Conservation (phyloP, 768 basidiomycete genomes). For the Collybia nuda region DNA sequence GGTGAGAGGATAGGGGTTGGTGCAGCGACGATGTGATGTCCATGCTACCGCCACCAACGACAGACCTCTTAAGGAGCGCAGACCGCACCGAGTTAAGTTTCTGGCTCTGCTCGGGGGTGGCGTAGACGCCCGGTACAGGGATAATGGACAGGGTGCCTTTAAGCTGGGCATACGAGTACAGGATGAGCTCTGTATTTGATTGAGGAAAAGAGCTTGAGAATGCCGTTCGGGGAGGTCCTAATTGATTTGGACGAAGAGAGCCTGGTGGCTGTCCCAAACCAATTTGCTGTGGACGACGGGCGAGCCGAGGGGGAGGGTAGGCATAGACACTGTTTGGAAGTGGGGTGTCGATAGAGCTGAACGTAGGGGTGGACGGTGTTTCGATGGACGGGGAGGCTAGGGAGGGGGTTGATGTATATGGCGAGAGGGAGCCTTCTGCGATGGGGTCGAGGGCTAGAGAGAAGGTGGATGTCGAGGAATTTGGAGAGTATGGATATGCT, state of each 20-base stretch:
- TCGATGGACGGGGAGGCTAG: conserved; percentile 38
- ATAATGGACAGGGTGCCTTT: conserved; percentile 64
- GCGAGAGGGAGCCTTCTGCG: conserved; percentile 31
- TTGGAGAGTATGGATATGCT: conserved; percentile 29
- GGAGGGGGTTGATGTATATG: conserved; percentile 33
- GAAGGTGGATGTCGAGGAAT: conserved; percentile 47
- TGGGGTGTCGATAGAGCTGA: conserved; percentile 16
- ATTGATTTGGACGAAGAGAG: conserved; percentile 17
- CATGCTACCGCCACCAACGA: conserved; percentile 78
- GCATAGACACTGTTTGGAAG: conserved; percentile 29
- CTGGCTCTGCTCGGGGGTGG: conserved; percentile 43
- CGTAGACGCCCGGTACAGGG: conserved; percentile 36
- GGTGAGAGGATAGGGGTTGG: conserved; percentile 17
- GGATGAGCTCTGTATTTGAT: conserved; percentile 63
- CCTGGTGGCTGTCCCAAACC: conserved; percentile 48
- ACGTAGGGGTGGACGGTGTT: conserved; percentile 24
- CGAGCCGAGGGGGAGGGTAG: conserved; percentile 30
- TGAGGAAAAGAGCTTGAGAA: conserved; percentile 45
- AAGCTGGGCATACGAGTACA: conserved; percentile 86
- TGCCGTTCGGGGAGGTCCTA: conserved; percentile 33
- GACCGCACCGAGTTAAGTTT: conserved; percentile 48
- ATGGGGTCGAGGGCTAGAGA: conserved; percentile 50
- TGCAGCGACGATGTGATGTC: conserved; percentile 59
- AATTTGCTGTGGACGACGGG: conserved; percentile 35
- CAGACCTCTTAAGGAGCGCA: conserved; percentile 45